Base-by-base conservation (phyloP, 768 basidiomycete species). In the Cyclocybe cylindracea region DNA sequence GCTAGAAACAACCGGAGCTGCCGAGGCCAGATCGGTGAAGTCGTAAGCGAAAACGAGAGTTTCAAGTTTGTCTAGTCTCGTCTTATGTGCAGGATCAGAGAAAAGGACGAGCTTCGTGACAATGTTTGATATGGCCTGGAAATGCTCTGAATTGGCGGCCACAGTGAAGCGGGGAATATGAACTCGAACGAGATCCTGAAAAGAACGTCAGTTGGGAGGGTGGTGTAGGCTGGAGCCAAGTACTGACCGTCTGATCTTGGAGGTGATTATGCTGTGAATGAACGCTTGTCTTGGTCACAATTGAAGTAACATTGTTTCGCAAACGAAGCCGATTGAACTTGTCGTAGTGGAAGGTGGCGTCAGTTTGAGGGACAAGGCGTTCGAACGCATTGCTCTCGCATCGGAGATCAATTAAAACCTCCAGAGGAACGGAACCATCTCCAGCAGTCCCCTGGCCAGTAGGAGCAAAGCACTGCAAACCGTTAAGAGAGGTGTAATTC, bases 311-410 rank as follows among this genome's bases (percentile, higher is more conserved):
- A 54, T 82, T 84, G 58, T 86, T 91, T 39, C 86, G 86, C 46
- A 94, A 72, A 34, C 95, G 86, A 7, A 97, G 78, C 38, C 88
- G 86, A 69, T 98, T 98, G 75, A 96, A 96, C 66, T 91, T 94
- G 77, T 98, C 95, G 65, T 94, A 93, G 42, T 86, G 88, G 54
- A 96, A 83, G 4, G 79, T 84, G 0, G 89, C 90, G 51, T 91
- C 84, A 0, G 94, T 92, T 67, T 92, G 90, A 2, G 92, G 89
- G 5, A 98, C 89, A 36, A 98, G 78, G 2, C 93, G 87, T 61
- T 96, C 92, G 66, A 96, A 96, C 44, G 84, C 84, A 43, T 77
- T 75, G 54, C 84, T 88, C 69, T 94, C 90, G 62, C 89, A 89
- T 40, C 86, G 82, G 46, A 86, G 78, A 70, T 98, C 94, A 50